A percentile compares a stretch with the other conserved stretches of the same genome.
Evolutionary conservation across 192 early-diverging fungal genomes (phyloP).

Genomic region (Dimargaris cristalligena): DNA sequence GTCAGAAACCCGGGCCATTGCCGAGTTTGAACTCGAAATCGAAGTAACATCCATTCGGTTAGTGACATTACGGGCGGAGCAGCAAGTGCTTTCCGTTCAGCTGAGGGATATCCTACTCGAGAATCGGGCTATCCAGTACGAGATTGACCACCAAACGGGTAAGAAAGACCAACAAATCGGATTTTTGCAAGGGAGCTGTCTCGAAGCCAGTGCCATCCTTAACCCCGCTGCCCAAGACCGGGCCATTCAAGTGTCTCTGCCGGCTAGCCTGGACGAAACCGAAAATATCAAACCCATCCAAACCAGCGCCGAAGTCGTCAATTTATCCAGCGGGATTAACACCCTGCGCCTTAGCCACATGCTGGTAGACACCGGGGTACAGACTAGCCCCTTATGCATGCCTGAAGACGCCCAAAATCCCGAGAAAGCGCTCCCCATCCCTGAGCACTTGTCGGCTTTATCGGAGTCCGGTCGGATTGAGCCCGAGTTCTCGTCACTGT

Average conservation of each 20-base stretch:
- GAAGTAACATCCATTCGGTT: neutral
- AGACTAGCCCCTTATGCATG: neutral
- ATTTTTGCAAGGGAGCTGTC: neutral
- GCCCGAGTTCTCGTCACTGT: neutral
- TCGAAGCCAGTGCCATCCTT: neutral
- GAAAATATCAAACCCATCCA: neutral
- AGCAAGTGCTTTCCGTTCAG: neutral
- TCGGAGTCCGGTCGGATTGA: neutral
- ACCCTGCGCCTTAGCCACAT: too few relatives aligned
- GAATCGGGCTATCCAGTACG: constrained; percentile 8
- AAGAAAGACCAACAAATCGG: neutral
- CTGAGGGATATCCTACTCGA: constrained; percentile 4
- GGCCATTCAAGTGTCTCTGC: too few relatives aligned
- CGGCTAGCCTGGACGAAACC: too few relatives aligned
- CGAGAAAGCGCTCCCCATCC: too few relatives aligned
- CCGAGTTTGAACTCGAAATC: neutral
- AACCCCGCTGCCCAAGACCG: neutral
- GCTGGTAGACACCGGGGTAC: too few relatives aligned
- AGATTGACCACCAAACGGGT: constrained; percentile 6
- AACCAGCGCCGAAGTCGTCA: neutral
- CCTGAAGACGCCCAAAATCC: neutral
- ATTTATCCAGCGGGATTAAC: too few relatives aligned
- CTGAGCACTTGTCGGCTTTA: neutral
- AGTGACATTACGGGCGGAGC: neutral
- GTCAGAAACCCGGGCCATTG: neutral